These are phyloP conservation scores for Carex arenaria DNA, from an alignment of 202 grass and related monocot species.

Conservation along the genomic window DNA sequence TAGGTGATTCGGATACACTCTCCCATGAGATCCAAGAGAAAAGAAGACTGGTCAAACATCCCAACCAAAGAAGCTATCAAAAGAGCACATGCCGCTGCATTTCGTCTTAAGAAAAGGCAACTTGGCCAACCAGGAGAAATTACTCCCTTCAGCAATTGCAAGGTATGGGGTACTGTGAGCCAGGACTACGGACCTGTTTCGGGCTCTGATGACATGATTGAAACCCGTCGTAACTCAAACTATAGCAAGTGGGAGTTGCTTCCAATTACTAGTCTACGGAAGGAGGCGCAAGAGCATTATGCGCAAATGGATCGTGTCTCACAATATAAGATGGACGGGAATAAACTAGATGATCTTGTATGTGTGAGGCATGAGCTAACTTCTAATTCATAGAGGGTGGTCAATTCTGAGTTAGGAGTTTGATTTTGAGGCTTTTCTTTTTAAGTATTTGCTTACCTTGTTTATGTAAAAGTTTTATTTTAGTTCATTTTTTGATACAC, in stretches of 20 bases:
- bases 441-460: background rate
- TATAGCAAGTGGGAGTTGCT: constrained; percentile 90
- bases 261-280: constrained; percentile 50
- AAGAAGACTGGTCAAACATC: constrained; percentile 79
- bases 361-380: constrained; percentile 63
- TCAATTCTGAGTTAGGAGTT: background rate
- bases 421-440: background rate
- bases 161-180: constrained; percentile 73
- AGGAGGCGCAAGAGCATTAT: constrained; percentile 78
- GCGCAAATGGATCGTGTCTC: constrained; percentile 53
- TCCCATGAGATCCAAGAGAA: constrained; percentile 79
- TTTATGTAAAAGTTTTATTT: background rate
- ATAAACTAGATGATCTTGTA: constrained; percentile 91
- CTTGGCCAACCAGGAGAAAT: constrained; percentile 32
- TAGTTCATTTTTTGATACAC: background rate
- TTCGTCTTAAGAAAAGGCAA: constrained; percentile 52
- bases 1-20: constrained; percentile 77
- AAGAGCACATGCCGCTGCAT: constrained; percentile 58
- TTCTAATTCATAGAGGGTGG: constrained; percentile 18
- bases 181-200: constrained; percentile 60
- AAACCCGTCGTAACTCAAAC: constrained; percentile 52
- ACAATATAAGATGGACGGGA: constrained; percentile 96
- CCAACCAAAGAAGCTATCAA: constrained; percentile 69
- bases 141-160: constrained; percentile 80
- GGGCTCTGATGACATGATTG: constrained; percentile 65